A percentile compares a stretch with the other conserved stretches of the same genome.
phyloP scores from a whole-genome alignment of 495 filamentous ascomycete species.

The Talaromyces trachyspermus region DNA sequence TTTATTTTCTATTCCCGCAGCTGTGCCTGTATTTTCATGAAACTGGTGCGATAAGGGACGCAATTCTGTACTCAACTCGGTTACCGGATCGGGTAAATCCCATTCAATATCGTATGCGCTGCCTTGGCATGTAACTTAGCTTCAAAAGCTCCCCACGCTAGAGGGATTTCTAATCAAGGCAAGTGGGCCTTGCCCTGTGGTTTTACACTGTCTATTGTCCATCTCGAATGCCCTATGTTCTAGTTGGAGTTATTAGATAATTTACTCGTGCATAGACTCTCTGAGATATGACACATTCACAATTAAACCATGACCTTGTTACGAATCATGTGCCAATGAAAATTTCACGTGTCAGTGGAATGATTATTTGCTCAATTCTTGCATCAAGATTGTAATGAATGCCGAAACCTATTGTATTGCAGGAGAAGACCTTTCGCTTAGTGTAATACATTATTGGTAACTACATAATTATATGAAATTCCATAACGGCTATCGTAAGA shows the following conservation, averaged over 20 bases:
- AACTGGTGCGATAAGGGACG: not conserved
- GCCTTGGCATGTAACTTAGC: not conserved
- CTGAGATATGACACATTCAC: not conserved
- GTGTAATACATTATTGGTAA: not conserved
- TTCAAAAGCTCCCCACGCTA: not conserved
- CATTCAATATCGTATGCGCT: not conserved
- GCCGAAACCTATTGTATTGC: not conserved
- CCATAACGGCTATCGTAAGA: not conserved
- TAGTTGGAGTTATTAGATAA: not conserved
- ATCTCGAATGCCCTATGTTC: not conserved
- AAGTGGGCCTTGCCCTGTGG: not conserved
- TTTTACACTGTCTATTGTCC: not conserved
- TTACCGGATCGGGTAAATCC: not conserved
- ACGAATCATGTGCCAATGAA: too few relatives aligned
- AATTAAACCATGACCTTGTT: not conserved
- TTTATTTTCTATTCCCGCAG: not conserved
- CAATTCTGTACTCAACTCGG: not conserved
- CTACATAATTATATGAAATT: not conserved
- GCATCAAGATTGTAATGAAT: not conserved
- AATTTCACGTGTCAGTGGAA: too few relatives aligned
- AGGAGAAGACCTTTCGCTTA: not conserved
- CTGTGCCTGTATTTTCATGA: too few relatives aligned
- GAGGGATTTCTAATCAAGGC: not conserved
- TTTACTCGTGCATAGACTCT: not conserved
- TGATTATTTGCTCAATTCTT: not conserved